Evolutionary conservation across 2,329 filamentous ascomycete genomes (phyloP), one percentile per base, ranked within the genome.

Genomic region (Diaporthe sp.): DNA sequence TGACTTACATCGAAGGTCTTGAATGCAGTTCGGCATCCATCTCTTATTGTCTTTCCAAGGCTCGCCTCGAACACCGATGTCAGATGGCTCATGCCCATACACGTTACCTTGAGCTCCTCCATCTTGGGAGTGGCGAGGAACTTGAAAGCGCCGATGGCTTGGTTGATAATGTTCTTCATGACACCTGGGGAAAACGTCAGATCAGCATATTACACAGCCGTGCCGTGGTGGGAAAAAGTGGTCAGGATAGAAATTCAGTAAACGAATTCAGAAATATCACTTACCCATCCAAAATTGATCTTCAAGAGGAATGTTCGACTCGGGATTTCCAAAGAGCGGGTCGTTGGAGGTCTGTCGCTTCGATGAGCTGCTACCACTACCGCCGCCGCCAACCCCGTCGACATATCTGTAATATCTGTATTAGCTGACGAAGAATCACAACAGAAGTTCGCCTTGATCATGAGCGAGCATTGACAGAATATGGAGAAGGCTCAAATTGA

Each of bases 181-280:
- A 60, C 57, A 60, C 57, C 57, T 39, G 10, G 37, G 37, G 37
- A 13, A 39, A 39, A 39, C 4, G 10, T 13, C 37, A 39, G 37
- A 1, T 39, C 37, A 13, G 12, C 1, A 39, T 5, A 0, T 1
- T 39, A 13, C 10, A 1, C 1, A 0, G 0, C 37, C 1, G 37
- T 39, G 37, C 37, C 37, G 37, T 39, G 12, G 12, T 39, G 37
- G 37, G 37, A 39, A 39, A 3, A 39, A 0, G 37, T 39, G 37
- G 37, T 13, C 12, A 3, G 37, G 3, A 39, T 39, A 39, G 12
- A 1, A 4, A 13, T 39, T 4, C 37, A 4, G 37, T 12, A 12
- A 39, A 1, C 3, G 12, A 39, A 39, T 39, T 12, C 10, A 39
- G 37, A 1, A 1, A 12, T 12, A 39, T 39, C 10, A 13, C 37